Conservation (phyloP, 495 filamentous ascomycete genomes). For the Beverwykella pulmonaria region DNA sequence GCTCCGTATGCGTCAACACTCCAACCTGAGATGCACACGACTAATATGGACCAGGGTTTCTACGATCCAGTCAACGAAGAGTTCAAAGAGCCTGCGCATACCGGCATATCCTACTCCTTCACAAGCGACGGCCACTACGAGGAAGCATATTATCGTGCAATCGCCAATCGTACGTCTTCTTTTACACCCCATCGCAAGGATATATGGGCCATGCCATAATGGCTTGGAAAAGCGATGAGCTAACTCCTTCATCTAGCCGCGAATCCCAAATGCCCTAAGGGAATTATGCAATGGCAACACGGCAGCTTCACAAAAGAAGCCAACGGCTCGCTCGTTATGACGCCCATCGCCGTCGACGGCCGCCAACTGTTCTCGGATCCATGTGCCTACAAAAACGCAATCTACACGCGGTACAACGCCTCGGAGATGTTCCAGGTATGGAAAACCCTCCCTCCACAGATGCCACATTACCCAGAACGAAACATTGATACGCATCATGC, state of each 20-base stretch:
- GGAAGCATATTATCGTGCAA: conserved; percentile 71
- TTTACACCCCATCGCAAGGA: background rate
- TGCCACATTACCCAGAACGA: conserved; percentile 5
- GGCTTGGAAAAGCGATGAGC: background rate
- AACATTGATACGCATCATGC: conserved; percentile 30
- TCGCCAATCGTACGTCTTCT: conserved; percentile 68
- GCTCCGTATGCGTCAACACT: conserved; percentile 60
- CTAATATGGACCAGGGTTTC: conserved; percentile 59
- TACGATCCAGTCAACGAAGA: conserved; percentile 71
- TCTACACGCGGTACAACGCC: conserved; percentile 71
- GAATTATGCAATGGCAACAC: conserved; percentile 80
- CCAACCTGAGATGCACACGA: conserved; percentile 9
- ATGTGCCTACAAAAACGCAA: conserved; percentile 55
- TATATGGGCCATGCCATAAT: background rate
- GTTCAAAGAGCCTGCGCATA: conserved; percentile 68
- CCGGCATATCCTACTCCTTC: conserved; percentile 84
- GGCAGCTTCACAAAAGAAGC: conserved; percentile 60
- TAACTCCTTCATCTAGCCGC: conserved; percentile 51
- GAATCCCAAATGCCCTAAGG: conserved; percentile 65
- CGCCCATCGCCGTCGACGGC: conserved; percentile 69
- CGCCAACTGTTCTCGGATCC: conserved; percentile 72
- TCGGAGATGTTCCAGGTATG: conserved; percentile 67
- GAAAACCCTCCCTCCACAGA: conserved; percentile 6
- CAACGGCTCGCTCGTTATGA: conserved; percentile 63
- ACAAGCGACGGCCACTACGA: conserved; percentile 72